phyloP scores from a whole-genome alignment of 2,329 filamentous ascomycete species.

The Penicillium sp. region DNA sequence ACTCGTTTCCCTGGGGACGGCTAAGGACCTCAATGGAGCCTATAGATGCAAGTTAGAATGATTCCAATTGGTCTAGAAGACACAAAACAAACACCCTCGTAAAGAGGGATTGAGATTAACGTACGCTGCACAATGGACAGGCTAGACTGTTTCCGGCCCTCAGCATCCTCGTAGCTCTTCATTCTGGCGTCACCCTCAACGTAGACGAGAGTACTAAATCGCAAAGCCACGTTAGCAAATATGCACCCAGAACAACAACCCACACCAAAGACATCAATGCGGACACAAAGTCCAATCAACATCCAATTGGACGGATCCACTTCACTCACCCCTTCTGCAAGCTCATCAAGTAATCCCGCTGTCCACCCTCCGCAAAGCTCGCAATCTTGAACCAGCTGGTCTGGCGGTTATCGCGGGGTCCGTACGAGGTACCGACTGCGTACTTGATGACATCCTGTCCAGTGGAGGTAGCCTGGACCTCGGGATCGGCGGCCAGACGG shows the following conservation, averaged over 20 bases:
- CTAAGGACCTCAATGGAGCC: slow-evolving; percentile 37
- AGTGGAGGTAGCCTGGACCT: slow-evolving; percentile 68
- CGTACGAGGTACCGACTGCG: slow-evolving; percentile 68
- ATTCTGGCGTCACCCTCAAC: slow-evolving; percentile 81
- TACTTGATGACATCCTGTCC: slow-evolving; percentile 78
- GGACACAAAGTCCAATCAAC: neutral
- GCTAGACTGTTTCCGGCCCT: slow-evolving; percentile 63
- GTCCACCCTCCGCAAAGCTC: slow-evolving; percentile 69
- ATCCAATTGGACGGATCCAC: neutral
- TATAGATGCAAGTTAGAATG: slow-evolving; percentile 10
- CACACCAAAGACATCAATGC: neutral
- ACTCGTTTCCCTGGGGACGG: slow-evolving; percentile 22
- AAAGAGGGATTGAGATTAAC: slow-evolving; percentile 31
- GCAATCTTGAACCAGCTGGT: slow-evolving; percentile 85
- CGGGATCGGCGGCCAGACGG: slow-evolving; percentile 76
- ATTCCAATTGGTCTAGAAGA: too few relatives aligned
- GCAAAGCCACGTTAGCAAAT: slow-evolving; percentile 9
- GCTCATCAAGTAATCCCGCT: slow-evolving; percentile 69
- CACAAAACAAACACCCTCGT: neutral
- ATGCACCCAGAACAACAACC: neutral
- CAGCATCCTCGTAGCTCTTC: slow-evolving; percentile 65
- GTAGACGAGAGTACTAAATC: slow-evolving; percentile 69
- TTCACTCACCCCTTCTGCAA: slow-evolving; percentile 78
- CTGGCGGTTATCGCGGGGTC: slow-evolving; percentile 67
- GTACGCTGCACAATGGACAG: slow-evolving; percentile 80